Evolutionary conservation across 2,329 filamentous ascomycete genomes (phyloP), one percentile per base, ranked within the genome.

Genomic region (Verticillium tricorpus): DNA sequence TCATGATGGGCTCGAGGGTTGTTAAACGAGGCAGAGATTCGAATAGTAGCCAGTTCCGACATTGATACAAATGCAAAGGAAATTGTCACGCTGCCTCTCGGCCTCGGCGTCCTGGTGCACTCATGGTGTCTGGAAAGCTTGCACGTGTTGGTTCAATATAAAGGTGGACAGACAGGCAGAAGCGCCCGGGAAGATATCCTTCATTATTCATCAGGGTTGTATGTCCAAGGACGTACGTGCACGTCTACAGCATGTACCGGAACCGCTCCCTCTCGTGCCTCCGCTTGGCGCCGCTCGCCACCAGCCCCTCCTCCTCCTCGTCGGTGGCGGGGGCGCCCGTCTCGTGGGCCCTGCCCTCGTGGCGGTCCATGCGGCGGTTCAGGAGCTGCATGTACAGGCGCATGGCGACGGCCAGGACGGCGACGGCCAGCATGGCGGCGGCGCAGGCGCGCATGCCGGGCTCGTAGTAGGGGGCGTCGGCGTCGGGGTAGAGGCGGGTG

Each of bases 361-460:
- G 70, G 40, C 62, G 62, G 59, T 82, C 80, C 62, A 81, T 70
- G 62, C 67, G 75, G 17, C 73, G 66, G 68, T 90, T 90, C 69
- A 78, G 74, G 60, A 79, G 71, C 56, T 71, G 71, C 39, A 91
- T 69, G 34, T 85, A 78, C n/a, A 78, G 62, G 60, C 88, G 80
- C 73, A 90, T 72, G 11, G 74, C 69, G 35, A 80, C 65, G 0
- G 86, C 86, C 62, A 90, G 69, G 0, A 79, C 62, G 1, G 85
- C 86, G 5, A 90, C 88, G 1, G 77, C 73, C 3, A 82, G 65
- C 88, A 91, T 89, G 62, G 87, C 87, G 11, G 72, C 77, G 0
- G 86, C 85, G 67, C 88, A 91, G 1, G 82, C 77, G 34, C 75
- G 76, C 86, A 90, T 90, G 2, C 89, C 88, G 1, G 68, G 74